Base-by-base conservation (phyloP, 345 rosid genomes). In the Aurinia saxatilis region DNA sequence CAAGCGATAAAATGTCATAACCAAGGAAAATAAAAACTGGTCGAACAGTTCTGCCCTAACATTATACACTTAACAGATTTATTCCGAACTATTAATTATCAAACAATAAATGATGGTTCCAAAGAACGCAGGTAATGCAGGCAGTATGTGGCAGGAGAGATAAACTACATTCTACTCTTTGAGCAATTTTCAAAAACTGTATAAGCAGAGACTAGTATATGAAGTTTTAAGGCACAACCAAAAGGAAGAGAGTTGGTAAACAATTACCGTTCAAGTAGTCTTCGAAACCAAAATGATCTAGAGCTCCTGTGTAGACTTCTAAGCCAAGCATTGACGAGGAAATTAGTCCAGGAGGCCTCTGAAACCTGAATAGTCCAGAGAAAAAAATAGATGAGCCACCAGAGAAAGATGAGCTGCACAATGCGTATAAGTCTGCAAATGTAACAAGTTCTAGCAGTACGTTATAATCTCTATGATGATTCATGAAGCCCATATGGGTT, bases 281-380 rank as follows among this genome's bases (percentile, higher is more conserved):
- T 83, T 86, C 98, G 39, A 95, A 84, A 33, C 93, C 96, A 74
- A 95, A 95, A 48, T 77, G 63, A 63, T 86, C 95, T 77, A 95
- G 65, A 11, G 72, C 78, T 68, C 99, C 99, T 1, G 87, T 83
- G 64, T 78, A 40, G 37, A 87, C 93, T 73, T 95, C 99, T 59
- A 90, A 69, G 13, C 97, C 97, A 1, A 95, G 84, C 97, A 84
- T 90, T 27, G 99, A 95, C 36, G 99, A 88, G 2, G 99, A 78
- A 69, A 95, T 88, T 40, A 82, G 70, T 50, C 98, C 92, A 1
- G 85, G 66, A 10, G 97, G 99, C 85, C 99, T 83, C 71, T 85
- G 97, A 69, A 87, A 92, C 72, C 97, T n/a, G n/a, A n/a, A n/a
- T n/a, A n/a, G n/a, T n/a, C n/a, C n/a, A n/a, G n/a, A n/a, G n/a